Conservation (phyloP, 2,329 filamentous ascomycete species). For the Exophiala calicioides region DNA sequence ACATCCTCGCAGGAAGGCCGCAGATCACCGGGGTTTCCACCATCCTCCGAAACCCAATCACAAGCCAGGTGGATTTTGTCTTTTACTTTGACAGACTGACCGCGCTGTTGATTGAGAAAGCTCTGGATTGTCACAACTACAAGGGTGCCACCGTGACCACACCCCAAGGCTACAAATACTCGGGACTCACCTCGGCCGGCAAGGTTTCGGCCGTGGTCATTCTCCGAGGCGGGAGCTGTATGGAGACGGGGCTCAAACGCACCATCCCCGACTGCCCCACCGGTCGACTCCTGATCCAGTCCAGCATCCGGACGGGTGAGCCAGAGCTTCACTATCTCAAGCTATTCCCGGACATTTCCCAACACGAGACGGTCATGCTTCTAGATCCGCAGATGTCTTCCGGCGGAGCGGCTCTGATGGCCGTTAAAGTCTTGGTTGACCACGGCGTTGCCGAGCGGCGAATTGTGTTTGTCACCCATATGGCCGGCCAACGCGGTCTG, state of each 20-base stretch:
- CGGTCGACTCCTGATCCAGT: constrained; percentile 87
- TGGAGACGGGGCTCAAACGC: constrained; percentile 83
- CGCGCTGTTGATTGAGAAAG: constrained; percentile 78
- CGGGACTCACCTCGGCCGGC: constrained; percentile 69
- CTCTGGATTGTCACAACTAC: constrained; percentile 76
- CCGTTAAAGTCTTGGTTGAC: constrained; percentile 91
- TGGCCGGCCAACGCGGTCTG: constrained; percentile 79
- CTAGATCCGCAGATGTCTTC: constrained; percentile 94
- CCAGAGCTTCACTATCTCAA: constrained; percentile 90
- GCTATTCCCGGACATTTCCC: constrained; percentile 70
- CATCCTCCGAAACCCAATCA: constrained; percentile 78
- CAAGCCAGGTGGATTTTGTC: constrained; percentile 84
- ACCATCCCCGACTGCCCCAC: constrained; percentile 92
- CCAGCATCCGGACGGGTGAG: constrained; percentile 79
- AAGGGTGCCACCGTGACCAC: constrained; percentile 65
- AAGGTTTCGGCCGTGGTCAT: constrained; percentile 84
- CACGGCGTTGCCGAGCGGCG: constrained; percentile 81
- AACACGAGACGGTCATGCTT: constrained; percentile 79
- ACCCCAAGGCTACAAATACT: constrained; percentile 68
- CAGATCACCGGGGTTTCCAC: constrained; percentile 89
- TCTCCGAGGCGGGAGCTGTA: constrained; percentile 81
- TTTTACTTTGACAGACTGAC: constrained; percentile 95
- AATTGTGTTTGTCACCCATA: constrained; percentile 92
- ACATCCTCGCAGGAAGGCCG: constrained; percentile 71
- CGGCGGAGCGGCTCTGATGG: constrained; percentile 85